Percentiles rank a stretch among this genome's conserved stretches.
These are phyloP conservation scores for Xylaria castorea DNA, from an alignment of 495 filamentous ascomycete genomes.

Conservation along the genomic window DNA sequence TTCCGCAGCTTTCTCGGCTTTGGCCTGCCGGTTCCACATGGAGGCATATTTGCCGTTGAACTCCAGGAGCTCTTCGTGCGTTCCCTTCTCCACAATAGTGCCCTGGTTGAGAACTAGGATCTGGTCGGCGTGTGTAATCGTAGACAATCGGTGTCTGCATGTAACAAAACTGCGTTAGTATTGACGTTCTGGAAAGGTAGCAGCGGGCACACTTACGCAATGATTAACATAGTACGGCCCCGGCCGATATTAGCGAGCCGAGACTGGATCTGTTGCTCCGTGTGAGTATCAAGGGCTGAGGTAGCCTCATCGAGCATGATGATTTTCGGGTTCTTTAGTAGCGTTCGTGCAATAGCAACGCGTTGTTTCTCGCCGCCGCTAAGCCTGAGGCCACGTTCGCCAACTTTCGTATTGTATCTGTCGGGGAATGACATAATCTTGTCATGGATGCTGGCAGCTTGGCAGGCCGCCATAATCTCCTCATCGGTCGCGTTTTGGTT, in stretches of 20 bases:
- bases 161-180: neutral
- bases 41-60: constrained; percentile 79
- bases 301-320: constrained; percentile 98
- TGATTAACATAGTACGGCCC: constrained; percentile 79
- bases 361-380: constrained; percentile 97
- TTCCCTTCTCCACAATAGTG: constrained; percentile 82
- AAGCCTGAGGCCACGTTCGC: constrained; percentile 89
- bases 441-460: constrained; percentile 93
- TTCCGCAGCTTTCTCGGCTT: constrained; percentile 81
- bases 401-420: constrained; percentile 88
- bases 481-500: constrained; percentile 85
- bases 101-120: constrained; percentile 92
- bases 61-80: constrained; percentile 82
- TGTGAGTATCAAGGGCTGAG: constrained; percentile 92
- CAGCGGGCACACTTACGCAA: constrained; percentile 54
- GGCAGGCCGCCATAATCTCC: constrained; percentile 86
- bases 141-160: constrained; percentile 81
- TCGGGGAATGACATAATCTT: constrained; percentile 95
- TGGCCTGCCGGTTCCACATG: constrained; percentile 97
- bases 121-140: constrained; percentile 92
- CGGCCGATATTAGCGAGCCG: constrained; percentile 79
- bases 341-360: constrained; percentile 94
- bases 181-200: neutral
- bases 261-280: constrained; percentile 93
- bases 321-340: constrained; percentile 93